Evolutionary conservation across 768 basidiomycete species (phyloP).

Genomic region (Tulasnella sp.): DNA sequence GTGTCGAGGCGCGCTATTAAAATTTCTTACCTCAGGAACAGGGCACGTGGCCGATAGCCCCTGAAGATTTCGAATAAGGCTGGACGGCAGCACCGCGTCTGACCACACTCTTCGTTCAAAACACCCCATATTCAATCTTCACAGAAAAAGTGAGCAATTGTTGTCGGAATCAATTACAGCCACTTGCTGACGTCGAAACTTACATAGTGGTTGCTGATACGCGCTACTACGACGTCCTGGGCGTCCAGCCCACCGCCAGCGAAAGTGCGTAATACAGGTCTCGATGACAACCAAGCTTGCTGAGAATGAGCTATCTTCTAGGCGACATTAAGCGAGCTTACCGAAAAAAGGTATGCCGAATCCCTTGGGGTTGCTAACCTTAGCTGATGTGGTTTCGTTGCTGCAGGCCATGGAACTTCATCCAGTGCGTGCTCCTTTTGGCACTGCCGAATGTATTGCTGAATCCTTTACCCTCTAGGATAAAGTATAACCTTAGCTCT

Average conservation of each 20-base stretch:
- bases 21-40: conserved; percentile 15
- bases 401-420: conserved; percentile 82
- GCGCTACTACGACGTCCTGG: conserved; percentile 79
- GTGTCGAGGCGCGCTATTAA: background rate
- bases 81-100: background rate
- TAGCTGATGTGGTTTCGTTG: conserved; percentile 37
- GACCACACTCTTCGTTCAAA: background rate
- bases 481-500: conserved; percentile 52
- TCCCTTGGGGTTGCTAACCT: background rate
- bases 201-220: conserved; percentile 45
- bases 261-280: conserved; percentile 57
- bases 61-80: conserved; percentile 18
- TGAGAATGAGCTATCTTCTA: conserved; percentile 40
- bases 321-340: conserved; percentile 95
- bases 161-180: background rate
- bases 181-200: background rate
- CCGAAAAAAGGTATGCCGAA: conserved; percentile 72
- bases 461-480: conserved; percentile 52
- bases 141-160: background rate
- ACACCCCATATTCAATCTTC: background rate
- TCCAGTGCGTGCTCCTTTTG: conserved; percentile 60
- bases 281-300: background rate
- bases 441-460: background rate
- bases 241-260: conserved; percentile 66
- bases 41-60: conserved; percentile 13